Evolutionary conservation across 2,329 filamentous ascomycete genomes (phyloP).

Genomic region (Ophiocordyceps camponoti-floridani): DNA sequence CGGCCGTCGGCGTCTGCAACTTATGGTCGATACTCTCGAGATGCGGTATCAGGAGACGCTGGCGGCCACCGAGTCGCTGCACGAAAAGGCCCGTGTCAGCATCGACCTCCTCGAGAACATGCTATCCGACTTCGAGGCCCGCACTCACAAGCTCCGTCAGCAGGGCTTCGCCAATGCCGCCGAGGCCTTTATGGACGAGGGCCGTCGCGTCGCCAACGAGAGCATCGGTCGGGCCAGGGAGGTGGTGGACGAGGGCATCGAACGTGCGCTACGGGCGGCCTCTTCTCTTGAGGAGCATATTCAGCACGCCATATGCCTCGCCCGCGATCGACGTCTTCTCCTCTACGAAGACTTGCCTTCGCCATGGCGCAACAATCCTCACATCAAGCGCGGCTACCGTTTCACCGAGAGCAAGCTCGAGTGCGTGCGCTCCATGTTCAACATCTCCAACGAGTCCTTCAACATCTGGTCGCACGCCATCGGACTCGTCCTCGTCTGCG

Average conservation of each 20-base stretch:
- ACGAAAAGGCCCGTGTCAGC: slow-evolving; percentile 79
- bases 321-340: slow-evolving; percentile 67
- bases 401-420: slow-evolving; percentile 85
- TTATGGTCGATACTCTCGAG: slow-evolving; percentile 88
- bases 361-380: slow-evolving; percentile 88
- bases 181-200: slow-evolving; percentile 56
- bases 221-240: slow-evolving; percentile 56
- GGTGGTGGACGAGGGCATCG: slow-evolving; percentile 65
- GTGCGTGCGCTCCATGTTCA: slow-evolving; percentile 69
- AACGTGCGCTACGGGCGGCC: slow-evolving; percentile 66
- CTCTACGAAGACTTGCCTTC: slow-evolving; percentile 77
- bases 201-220: slow-evolving; percentile 65
- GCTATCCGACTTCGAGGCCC: slow-evolving; percentile 67
- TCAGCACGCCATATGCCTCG: slow-evolving; percentile 55
- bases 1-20: slow-evolving; percentile 63
- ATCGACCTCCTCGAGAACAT: slow-evolving; percentile 75
- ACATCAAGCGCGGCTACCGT: slow-evolving; percentile 81
- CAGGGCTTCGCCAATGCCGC: slow-evolving; percentile 55
- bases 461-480: slow-evolving; percentile 97
- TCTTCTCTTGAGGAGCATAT: slow-evolving; percentile 73
- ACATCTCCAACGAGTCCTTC: slow-evolving; percentile 78
- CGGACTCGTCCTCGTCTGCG: slow-evolving; percentile 71
- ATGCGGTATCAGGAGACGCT: slow-evolving; percentile 73
- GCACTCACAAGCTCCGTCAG: slow-evolving; percentile 64
- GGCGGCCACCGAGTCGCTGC: slow-evolving; percentile 66